phyloP scores from a whole-genome alignment of 2,329 filamentous ascomycete species.

The Coniochaeta hoffmannii region DNA sequence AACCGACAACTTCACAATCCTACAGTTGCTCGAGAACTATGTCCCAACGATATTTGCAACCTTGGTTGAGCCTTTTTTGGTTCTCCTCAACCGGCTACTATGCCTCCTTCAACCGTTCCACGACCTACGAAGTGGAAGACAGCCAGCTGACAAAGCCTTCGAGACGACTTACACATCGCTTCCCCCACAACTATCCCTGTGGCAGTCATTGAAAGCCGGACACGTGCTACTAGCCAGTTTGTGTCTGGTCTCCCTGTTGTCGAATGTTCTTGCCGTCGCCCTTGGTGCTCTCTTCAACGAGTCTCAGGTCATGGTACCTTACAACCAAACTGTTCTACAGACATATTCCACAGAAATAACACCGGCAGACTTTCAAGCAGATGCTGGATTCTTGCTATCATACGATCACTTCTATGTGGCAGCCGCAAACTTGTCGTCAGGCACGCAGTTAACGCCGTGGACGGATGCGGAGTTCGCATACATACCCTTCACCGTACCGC shows the following conservation, averaged over 20 bases:
- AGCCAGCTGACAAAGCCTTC: conserved; percentile 25
- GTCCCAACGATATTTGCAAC: conserved; percentile 48
- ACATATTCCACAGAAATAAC: conserved; percentile 5
- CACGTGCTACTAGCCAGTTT: conserved; percentile 41
- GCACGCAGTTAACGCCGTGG: conserved; percentile 42
- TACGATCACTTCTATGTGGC: conserved; percentile 24
- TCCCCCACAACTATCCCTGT: conserved; percentile 43
- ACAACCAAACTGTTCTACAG: conserved; percentile 10
- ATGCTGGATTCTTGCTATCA: background rate
- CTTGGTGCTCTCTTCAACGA: conserved; percentile 44
- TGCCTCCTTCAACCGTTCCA: conserved; percentile 49
- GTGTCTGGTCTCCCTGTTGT: conserved; percentile 38
- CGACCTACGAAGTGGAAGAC: conserved; percentile 33
- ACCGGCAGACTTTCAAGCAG: background rate
- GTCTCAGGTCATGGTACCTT: background rate
- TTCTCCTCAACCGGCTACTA: conserved; percentile 43
- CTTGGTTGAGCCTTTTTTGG: conserved; percentile 48
- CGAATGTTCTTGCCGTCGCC: conserved; percentile 45
- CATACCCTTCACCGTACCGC: conserved; percentile 28
- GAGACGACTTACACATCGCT: conserved; percentile 43
- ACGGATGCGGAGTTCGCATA: conserved; percentile 36
- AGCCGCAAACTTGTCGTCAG: conserved; percentile 35
- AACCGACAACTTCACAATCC: conserved; percentile 22
- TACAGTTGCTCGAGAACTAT: conserved; percentile 36
- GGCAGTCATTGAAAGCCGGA: conserved; percentile 31